Evolutionary conservation across 108 stramenopile species (phyloP), one percentile per base, ranked within the genome.

Genomic region (Epipyxis sp.): DNA sequence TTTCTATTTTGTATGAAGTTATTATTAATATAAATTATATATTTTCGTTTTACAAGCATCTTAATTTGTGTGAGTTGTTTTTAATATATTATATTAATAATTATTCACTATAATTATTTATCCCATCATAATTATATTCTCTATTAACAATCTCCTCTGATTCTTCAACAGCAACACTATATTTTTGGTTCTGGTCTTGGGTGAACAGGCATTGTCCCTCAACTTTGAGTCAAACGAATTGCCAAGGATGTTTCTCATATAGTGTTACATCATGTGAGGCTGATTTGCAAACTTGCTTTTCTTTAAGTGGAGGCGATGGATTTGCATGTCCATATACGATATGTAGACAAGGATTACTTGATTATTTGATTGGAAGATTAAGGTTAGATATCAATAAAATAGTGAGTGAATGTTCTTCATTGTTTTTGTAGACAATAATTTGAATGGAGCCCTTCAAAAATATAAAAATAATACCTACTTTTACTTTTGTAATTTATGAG

Each of bases 121-220:
- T n/a, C n/a, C n/a, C n/a, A n/a, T n/a, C n/a, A n/a, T n/a, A n/a
- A n/a, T n/a, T n/a, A n/a, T n/a, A n/a, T n/a, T n/a, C n/a, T n/a
- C n/a, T n/a, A n/a, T n/a, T n/a, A n/a, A n/a, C n/a, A n/a, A n/a
- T n/a, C n/a, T n/a, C n/a, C n/a, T n/a, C n/a, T n/a, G n/a, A 57
- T 57, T 20, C 54, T 25, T 25, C 13, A 35, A 25, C 34, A 65
- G 61, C 20, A 25, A 65, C 61, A 13, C 6, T 65, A 3, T 65
- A 65, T 65, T 6, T 3, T 10, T 65, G 61, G 61, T 65, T 65
- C 35, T 65, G 27, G 34, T 32, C 30, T 65, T 65, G 61, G 61
- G 35, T 65, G 6, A 25, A 65, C 25, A 32, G 35, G 61, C 27
- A 65, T 65, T 65, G 61, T 65, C 61, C 61, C 34, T 65, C 61